Evolutionary conservation across 345 rosid species (phyloP).

Genomic region (Noccaea bulbosa): DNA sequence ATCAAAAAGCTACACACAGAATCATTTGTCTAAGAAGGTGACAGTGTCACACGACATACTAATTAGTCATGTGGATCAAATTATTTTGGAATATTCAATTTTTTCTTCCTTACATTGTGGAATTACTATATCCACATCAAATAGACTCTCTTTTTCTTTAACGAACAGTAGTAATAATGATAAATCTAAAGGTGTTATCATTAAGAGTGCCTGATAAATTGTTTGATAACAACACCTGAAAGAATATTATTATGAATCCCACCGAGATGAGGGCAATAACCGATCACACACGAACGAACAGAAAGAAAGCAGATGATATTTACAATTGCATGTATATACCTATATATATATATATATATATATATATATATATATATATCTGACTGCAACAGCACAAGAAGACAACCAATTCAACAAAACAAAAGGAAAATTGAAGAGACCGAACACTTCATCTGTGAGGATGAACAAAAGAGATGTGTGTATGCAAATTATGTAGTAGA

Average conservation of each 20-base stretch:
- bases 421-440: not conserved
- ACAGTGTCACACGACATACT: not conserved
- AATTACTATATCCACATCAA: slow-evolving; percentile 22
- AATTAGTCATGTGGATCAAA: slow-evolving; percentile 15
- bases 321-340: slow-evolving; percentile 27
- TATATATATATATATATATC: not conserved
- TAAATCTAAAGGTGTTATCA: not conserved
- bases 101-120: not conserved
- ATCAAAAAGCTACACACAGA: not conserved
- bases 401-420: slow-evolving; percentile 14
- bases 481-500: slow-evolving; percentile 24
- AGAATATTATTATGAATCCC: not conserved
- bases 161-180: not conserved
- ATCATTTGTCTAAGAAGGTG: not conserved
- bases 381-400: slow-evolving; percentile 9
- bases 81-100: slow-evolving; percentile 26
- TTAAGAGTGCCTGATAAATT: not conserved
- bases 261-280: not conserved
- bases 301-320: slow-evolving; percentile 17
- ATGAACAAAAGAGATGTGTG: not conserved
- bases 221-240: not conserved
- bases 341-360: not conserved
- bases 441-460: slow-evolving; percentile 10
- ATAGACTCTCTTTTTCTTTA: not conserved
- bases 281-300: slow-evolving; percentile 13